Evolutionary conservation across 176 grass and related monocot species (phyloP).

Genomic region (Luzula sylvatica): DNA sequence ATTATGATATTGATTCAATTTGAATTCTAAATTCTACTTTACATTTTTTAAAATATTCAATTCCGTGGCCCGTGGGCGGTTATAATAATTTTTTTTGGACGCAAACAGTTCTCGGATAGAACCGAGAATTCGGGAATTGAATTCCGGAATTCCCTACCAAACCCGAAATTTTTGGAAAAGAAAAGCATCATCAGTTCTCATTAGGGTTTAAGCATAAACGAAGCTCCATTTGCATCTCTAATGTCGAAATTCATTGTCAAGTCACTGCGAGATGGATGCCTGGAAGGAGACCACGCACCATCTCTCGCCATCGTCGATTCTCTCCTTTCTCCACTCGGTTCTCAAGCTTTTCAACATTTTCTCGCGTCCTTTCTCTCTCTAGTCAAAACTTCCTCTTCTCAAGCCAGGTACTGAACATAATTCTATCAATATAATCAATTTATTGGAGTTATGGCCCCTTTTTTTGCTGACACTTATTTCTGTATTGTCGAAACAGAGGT

Average conservation of each 20-base stretch:
- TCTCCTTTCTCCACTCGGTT: conserved; percentile 2
- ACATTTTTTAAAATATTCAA: no score
- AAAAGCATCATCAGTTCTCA: no score
- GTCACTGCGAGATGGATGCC: conserved; percentile 11
- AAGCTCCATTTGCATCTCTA: not conserved
- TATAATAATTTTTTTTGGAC: no score
- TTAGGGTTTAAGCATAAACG: no score
- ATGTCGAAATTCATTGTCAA: conserved; percentile 12
- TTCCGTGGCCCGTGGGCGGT: no score
- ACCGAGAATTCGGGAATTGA: no score
- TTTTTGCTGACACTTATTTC: no score
- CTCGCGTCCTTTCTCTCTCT: conserved; percentile 9
- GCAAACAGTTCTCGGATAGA: no score
- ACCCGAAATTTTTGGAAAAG: no score
- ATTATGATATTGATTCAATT: no score
- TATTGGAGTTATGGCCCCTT: not conserved
- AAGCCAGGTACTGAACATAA: not conserved
- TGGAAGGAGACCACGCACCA: conserved; percentile 14
- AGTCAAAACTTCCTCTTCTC: not conserved
- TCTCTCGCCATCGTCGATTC: conserved; percentile 7
- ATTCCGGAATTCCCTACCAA: no score
- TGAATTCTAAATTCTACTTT: no score
- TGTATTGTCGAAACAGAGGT: conserved; percentile 35
- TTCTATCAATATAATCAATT: not conserved
- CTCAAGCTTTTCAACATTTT: not conserved